Percentiles rank a stretch among this genome's conserved stretches.
Evolutionary conservation across 1,284 basidiomycete species (phyloP).

Genomic region (Phaffia rhodozyma): DNA sequence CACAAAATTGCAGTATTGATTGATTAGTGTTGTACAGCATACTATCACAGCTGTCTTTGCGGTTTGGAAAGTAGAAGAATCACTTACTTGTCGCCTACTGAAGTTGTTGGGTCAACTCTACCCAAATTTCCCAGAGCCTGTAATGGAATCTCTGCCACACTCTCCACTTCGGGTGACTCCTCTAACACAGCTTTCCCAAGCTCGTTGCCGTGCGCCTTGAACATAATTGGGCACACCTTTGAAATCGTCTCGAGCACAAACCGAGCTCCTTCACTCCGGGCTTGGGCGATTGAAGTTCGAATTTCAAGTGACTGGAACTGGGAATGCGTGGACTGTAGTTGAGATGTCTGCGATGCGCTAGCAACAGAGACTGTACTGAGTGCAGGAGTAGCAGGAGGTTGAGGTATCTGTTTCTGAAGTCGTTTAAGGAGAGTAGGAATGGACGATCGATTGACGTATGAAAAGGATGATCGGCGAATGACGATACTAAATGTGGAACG

Average conservation of each 20-base stretch:
- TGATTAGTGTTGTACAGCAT: background rate
- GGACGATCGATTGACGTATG: slow-evolving; percentile 71
- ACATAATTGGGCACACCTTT: slow-evolving; percentile 63
- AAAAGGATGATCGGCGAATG: slow-evolving; percentile 57
- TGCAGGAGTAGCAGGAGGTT: slow-evolving; percentile 6
- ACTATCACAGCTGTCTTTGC: background rate
- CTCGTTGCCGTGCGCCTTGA: slow-evolving; percentile 59
- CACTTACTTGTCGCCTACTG: slow-evolving; percentile 54
- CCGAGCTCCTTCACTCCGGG: slow-evolving; percentile 24
- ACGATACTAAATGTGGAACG: slow-evolving; percentile 60
- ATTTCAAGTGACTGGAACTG: too few species aligned
- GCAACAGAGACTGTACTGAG: background rate
- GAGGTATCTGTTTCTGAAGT: slow-evolving; percentile 35
- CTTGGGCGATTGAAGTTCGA: slow-evolving; percentile 14
- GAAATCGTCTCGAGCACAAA: slow-evolving; percentile 47
- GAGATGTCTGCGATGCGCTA: background rate
- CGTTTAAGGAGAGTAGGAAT: slow-evolving; percentile 61
- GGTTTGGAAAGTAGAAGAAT: slow-evolving; percentile 1
- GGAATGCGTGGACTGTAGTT: background rate
- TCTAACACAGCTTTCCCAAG: slow-evolving; percentile 42
- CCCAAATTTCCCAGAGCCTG: slow-evolving; percentile 61
- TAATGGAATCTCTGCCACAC: slow-evolving; percentile 54
- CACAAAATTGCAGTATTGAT: background rate
- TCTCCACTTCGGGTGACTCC: slow-evolving; percentile 34
- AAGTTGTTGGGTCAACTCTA: slow-evolving; percentile 46